Percentiles rank a stretch among this genome's conserved stretches.
These are phyloP conservation scores for Lipomyces spencermartinsiae DNA, from an alignment of 805 yeast genomes.

Conservation along the genomic window DNA sequence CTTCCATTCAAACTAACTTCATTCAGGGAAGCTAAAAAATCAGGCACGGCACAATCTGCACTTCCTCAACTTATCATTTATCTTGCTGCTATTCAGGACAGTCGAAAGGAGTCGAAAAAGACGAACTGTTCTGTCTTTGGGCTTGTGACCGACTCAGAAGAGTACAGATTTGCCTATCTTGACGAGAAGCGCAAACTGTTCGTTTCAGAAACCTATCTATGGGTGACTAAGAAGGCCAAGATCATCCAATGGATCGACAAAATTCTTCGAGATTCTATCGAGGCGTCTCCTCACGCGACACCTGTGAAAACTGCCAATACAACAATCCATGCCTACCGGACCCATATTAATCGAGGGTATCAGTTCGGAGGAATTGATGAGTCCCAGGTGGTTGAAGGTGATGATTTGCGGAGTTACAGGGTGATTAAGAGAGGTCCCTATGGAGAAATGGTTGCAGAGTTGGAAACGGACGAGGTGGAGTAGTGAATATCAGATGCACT, in stretches of 20 bases:
- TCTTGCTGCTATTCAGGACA: too few relatives aligned
- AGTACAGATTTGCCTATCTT: neutral
- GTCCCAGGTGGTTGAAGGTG: neutral
- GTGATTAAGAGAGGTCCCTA: neutral
- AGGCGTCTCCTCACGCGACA: neutral
- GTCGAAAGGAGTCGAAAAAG: too few relatives aligned
- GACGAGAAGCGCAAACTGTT: neutral
- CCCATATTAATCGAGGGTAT: neutral
- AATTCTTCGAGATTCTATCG: neutral
- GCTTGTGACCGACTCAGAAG: conserved; percentile 1
- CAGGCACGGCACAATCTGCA: too few relatives aligned
- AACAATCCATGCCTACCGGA: neutral
- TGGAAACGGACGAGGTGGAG: neutral
- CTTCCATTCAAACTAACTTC: too few relatives aligned
- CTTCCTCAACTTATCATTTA: too few relatives aligned
- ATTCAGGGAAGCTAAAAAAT: too few relatives aligned
- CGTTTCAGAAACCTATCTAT: neutral
- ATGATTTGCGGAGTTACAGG: neutral
- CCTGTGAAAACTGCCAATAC: neutral
- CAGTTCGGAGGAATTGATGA: neutral
- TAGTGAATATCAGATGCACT: neutral
- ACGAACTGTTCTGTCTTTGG: neutral
- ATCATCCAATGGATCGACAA: neutral
- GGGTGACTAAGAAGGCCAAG: neutral
- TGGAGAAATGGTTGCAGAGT: neutral